Evolutionary conservation across 169 alveolate genomes (phyloP).

Genomic region (Plasmodium knowlesi): DNA sequence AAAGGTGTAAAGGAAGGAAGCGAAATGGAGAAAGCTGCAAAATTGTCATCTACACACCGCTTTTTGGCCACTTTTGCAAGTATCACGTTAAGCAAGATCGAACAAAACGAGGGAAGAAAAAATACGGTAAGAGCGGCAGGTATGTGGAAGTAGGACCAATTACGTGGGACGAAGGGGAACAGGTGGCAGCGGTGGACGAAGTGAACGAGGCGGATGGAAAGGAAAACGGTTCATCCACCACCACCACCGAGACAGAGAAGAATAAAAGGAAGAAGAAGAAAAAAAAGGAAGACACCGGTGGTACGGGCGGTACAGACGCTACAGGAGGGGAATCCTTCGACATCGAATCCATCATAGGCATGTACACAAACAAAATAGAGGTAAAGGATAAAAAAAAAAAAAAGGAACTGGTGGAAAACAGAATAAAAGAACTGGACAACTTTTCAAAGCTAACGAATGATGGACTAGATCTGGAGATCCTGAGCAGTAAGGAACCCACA

Average conservation of each 20-base stretch:
- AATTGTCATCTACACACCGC: conserved; percentile 39
- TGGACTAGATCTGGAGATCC: not conserved
- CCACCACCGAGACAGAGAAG: not conserved
- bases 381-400: conserved; percentile 71
- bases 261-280: not conserved
- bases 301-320: not conserved
- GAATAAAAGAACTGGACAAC: conserved; percentile 72
- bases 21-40: conserved; percentile 32
- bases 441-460: conserved; percentile 39
- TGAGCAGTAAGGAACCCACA: not conserved
- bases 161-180: conserved; percentile 1
- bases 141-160: not conserved
- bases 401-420: conserved; percentile 40
- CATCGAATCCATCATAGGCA: conserved; percentile 67
- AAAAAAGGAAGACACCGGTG: not conserved
- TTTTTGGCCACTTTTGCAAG: conserved; percentile 46
- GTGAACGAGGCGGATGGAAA: not conserved
- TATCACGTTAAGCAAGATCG: conserved; percentile 53
- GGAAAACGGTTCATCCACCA: not conserved
- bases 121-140: not conserved
- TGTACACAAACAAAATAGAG: conserved; percentile 21
- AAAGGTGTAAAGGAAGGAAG: conserved; percentile 62
- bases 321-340: conserved; percentile 38
- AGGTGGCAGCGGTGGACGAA: not conserved
- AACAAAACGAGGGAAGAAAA: conserved; percentile 23